Conservation (phyloP, 108 stramenopile genomes). For the Heterococcus sp. region DNA sequence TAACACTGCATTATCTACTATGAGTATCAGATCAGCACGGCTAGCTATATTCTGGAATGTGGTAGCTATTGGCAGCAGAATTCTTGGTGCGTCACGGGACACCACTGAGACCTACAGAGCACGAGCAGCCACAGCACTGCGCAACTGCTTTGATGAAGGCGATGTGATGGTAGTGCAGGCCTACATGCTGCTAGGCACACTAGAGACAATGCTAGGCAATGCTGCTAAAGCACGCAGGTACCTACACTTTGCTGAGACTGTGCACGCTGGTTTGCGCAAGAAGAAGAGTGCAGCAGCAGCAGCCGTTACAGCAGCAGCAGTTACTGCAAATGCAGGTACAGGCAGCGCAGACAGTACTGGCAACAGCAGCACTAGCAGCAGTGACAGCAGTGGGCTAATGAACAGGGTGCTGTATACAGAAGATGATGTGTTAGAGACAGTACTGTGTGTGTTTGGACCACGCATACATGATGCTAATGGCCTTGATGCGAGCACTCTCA, state of each 20-base stretch:
- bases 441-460: no score
- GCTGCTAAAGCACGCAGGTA: conserved; percentile 17
- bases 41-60: not conserved
- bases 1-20: no score
- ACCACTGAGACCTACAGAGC: not conserved
- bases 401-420: no score
- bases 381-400: no score
- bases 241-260: conserved; percentile 15
- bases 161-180: conserved; percentile 18
- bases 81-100: not conserved
- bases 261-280: conserved; percentile 1
- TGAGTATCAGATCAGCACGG: conserved; percentile 16
- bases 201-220: conserved; percentile 31
- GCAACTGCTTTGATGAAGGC: not conserved
- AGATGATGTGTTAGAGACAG: no score
- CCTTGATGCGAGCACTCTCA: no score
- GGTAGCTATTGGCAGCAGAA: not conserved
- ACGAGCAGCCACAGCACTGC: not conserved
- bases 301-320: not conserved
- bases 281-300: not conserved
- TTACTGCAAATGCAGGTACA: not conserved
- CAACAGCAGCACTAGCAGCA: no score
- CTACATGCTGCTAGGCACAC: conserved; percentile 31
- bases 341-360: no score
- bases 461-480: no score